These are phyloP conservation scores for Lepidium campestre DNA, from an alignment of 441 rosid genomes.

Conservation along the genomic window DNA sequence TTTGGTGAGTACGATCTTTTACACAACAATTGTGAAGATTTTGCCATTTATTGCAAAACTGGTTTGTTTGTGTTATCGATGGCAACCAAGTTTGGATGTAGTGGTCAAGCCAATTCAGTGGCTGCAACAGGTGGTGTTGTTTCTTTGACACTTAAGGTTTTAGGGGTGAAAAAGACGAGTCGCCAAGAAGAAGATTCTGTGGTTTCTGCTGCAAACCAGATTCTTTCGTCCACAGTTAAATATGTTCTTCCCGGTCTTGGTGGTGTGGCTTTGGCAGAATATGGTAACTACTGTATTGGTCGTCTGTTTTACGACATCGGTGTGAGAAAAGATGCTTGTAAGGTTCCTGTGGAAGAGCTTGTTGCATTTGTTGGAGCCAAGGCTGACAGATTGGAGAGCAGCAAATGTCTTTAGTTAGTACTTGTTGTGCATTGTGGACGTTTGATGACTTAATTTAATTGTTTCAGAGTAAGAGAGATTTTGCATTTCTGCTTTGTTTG, in stretches of 20 bases:
- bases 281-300: constrained; percentile 45
- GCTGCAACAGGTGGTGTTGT: constrained; percentile 41
- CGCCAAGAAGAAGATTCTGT: not conserved
- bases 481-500: not conserved
- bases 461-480: not conserved
- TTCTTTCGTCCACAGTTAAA: constrained; percentile 10
- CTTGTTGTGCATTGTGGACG: not conserved
- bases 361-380: constrained; percentile 16
- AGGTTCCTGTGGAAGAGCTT: constrained; percentile 54
- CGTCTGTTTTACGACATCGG: constrained; percentile 59
- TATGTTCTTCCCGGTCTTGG: constrained; percentile 42
- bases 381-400: not conserved
- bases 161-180: not conserved
- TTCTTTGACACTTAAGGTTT: constrained; percentile 36
- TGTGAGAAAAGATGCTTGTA: constrained; percentile 51
- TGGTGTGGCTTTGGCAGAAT: constrained; percentile 47
- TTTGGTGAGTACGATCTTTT: constrained; percentile 63
- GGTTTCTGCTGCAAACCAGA: not conserved
- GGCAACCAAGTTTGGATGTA: constrained; percentile 47
- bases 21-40: constrained; percentile 83
- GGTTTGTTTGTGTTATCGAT: constrained; percentile 48
- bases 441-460: not conserved
- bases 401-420: not conserved
- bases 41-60: constrained; percentile 80
- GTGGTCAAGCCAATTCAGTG: constrained; percentile 68